Conservation (phyloP, 2,329 filamentous ascomycete genomes). For the Beauveria medogensis region DNA sequence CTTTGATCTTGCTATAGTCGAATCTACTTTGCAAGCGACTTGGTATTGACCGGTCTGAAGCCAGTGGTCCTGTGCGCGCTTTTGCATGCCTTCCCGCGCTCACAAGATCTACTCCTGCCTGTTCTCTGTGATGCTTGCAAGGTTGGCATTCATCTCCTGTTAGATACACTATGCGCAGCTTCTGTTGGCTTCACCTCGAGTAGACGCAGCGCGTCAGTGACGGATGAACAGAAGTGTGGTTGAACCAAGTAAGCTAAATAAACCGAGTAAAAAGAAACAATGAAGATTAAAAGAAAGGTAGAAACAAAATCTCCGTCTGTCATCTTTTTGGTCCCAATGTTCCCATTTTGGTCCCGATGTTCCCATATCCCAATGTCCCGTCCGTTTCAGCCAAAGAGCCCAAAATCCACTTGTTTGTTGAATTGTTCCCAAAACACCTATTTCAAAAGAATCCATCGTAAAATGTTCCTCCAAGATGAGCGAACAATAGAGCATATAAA, state of each 20-base stretch:
- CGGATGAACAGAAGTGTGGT: too few species aligned
- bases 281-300: background rate
- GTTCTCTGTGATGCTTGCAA: too few species aligned
- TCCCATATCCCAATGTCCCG: background rate
- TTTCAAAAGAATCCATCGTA: conserved; percentile 2
- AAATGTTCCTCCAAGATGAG: background rate
- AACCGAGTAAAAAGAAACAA: background rate
- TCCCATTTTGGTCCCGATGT: background rate
- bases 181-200: too few species aligned
- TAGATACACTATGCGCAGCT: too few species aligned
- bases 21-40: background rate
- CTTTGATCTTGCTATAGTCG: background rate
- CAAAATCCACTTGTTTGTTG: background rate
- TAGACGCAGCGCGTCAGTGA: too few species aligned
- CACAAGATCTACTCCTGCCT: too few species aligned
- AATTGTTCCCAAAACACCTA: conserved; percentile 1
- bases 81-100: too few species aligned
- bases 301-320: background rate
- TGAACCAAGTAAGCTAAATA: background rate
- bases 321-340: background rate
- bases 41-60: background rate
- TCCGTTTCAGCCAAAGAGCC: background rate
- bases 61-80: background rate
- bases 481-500: background rate
- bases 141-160: too few species aligned